Conservation (phyloP, 140 eudicot genomes). For the Anethum foeniculum region DNA sequence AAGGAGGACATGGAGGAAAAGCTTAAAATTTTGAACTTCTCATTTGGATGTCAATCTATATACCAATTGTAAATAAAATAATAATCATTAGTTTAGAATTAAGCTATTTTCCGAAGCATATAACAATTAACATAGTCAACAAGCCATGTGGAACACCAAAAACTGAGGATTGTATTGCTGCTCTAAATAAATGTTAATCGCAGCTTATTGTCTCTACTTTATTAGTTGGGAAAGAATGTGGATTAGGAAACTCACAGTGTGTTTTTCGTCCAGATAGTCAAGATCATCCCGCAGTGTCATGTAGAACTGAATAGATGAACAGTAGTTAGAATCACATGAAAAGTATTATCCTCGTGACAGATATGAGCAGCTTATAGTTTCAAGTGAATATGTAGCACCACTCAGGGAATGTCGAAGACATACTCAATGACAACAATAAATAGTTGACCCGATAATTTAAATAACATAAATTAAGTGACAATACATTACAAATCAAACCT, state of each 20-base stretch:
- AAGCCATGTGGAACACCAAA: background rate
- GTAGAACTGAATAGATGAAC: conserved; percentile 53
- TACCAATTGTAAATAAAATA: background rate
- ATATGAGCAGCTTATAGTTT: background rate
- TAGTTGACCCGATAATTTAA: background rate
- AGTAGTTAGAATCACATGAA: background rate
- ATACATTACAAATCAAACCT: conserved; percentile 34
- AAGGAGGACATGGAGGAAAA: background rate
- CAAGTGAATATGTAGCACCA: background rate
- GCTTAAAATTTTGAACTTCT: background rate
- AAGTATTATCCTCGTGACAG: background rate
- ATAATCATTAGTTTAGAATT: background rate
- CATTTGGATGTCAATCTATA: background rate
- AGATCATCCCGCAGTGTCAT: conserved; percentile 86
- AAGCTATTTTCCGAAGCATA: no score
- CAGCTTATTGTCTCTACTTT: background rate
- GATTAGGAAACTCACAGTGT: conserved; percentile 64
- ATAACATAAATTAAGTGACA: background rate
- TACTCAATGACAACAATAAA: background rate
- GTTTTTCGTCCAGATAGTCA: conserved; percentile 94
- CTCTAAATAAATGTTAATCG: background rate
- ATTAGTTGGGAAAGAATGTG: background rate
- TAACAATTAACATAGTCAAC: background rate
- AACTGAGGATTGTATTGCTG: background rate
- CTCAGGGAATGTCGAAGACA: background rate